A percentile compares a stretch with the other conserved stretches of the same genome.
phyloP scores from a whole-genome alignment of 306 rosid genomes.

The Dryas drummondii region DNA sequence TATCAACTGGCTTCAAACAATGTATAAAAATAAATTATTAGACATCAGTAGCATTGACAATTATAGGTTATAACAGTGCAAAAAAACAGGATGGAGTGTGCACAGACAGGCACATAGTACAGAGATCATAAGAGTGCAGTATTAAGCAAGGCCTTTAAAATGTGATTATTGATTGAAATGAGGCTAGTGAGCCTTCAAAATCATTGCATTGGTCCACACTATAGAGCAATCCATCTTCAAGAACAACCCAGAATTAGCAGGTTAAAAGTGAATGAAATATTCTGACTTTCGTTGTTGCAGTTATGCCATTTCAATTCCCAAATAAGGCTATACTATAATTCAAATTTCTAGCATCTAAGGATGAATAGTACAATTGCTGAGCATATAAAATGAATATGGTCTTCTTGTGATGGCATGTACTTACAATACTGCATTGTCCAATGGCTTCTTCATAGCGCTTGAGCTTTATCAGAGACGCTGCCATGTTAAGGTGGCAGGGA shows the following conservation, averaged over 20 bases:
- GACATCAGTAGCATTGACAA: background rate
- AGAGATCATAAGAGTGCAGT: background rate
- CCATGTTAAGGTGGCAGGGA: slow-evolving; percentile 94
- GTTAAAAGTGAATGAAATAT: background rate
- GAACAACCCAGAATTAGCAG: background rate
- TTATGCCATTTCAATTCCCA: background rate
- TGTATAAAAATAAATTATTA: too few species aligned
- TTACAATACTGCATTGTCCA: slow-evolving; percentile 75
- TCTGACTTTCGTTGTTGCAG: background rate
- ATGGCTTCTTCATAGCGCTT: slow-evolving; percentile 85
- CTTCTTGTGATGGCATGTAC: slow-evolving; percentile 23
- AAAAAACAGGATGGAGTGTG: background rate
- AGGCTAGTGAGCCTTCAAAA: background rate
- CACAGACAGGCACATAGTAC: background rate
- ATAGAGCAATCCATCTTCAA: background rate
- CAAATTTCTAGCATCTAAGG: background rate
- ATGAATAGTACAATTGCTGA: slow-evolving; percentile 2
- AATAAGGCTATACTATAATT: background rate
- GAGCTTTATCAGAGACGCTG: slow-evolving; percentile 87
- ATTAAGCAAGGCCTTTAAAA: background rate
- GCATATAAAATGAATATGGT: background rate
- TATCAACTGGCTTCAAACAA: background rate
- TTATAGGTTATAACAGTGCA: background rate
- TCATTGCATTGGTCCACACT: background rate
- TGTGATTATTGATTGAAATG: background rate